Evolutionary conservation across 192 early-diverging fungal genomes (phyloP).

Genomic region (Oehlia diaphana): DNA sequence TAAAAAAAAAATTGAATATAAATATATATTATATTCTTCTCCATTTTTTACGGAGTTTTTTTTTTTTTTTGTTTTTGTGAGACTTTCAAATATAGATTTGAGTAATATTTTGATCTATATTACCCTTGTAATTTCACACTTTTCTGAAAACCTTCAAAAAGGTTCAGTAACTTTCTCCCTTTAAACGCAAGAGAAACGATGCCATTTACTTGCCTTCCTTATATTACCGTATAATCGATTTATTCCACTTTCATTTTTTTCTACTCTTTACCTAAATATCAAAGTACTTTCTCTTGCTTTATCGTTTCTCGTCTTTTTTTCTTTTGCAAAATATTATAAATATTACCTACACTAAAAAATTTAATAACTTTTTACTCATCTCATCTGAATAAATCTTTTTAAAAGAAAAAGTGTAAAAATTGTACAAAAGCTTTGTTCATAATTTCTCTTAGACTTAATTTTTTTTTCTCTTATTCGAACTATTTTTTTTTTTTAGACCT

Average conservation of each 20-base stretch:
- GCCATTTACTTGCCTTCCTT: slow-evolving; percentile 25
- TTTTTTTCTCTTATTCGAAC: not conserved
- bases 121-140: slow-evolving; percentile 19
- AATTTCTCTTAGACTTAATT: slow-evolving; percentile 27
- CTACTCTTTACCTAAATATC: not conserved
- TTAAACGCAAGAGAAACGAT: slow-evolving; percentile 28
- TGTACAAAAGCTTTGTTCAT: slow-evolving; percentile 35
- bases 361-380: not conserved
- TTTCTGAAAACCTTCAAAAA: slow-evolving; percentile 11
- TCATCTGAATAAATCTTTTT: not conserved
- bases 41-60: no score
- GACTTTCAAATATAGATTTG: slow-evolving; percentile 2
- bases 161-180: slow-evolving; percentile 1
- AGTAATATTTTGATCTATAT: slow-evolving; percentile 23
- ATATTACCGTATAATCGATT: slow-evolving; percentile 8
- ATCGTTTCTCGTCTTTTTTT: slow-evolving; percentile 18
- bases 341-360: not conserved
- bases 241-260: not conserved
- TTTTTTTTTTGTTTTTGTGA: not conserved
- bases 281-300: not conserved
- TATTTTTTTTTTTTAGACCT: slow-evolving; percentile 7
- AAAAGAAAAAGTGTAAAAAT: slow-evolving; percentile 32
- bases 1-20: no score
- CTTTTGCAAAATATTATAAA: slow-evolving; percentile 19
- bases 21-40: no score